Evolutionary conservation across 2,329 filamentous ascomycete species (phyloP).

Genomic region (Aspergillus sp.): DNA sequence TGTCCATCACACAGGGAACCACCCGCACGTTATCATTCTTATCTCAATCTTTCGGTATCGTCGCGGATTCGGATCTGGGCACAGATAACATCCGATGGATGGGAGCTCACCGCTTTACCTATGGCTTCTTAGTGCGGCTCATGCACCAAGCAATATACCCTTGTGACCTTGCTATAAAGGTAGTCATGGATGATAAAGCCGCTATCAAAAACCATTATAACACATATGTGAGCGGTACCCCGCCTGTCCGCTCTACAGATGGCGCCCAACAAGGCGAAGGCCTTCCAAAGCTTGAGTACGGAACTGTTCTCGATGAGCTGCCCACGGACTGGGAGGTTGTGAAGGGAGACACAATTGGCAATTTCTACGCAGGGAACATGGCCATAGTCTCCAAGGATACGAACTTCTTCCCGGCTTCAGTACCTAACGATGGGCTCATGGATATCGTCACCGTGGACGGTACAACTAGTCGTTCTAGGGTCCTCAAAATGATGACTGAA

Average conservation of each 20-base stretch:
- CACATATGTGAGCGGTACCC: conserved; percentile 41
- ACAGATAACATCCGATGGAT: conserved; percentile 94
- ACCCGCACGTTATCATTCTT: conserved; percentile 79
- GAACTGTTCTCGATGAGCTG: conserved; percentile 73
- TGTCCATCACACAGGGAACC: conserved; percentile 81
- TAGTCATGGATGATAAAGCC: conserved; percentile 74
- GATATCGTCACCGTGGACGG: conserved; percentile 82
- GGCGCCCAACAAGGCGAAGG: conserved; percentile 49
- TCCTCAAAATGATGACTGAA: conserved; percentile 68
- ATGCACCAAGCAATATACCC: conserved; percentile 78
- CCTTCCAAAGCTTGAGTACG: conserved; percentile 73
- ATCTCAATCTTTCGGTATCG: conserved; percentile 83
- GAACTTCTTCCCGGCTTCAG: conserved; percentile 78
- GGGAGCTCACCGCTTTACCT: conserved; percentile 80
- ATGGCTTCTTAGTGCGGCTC: conserved; percentile 76
- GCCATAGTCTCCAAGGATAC: conserved; percentile 83
- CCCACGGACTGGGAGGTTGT: conserved; percentile 75
- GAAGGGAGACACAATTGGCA: conserved; percentile 76
- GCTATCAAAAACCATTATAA: conserved; percentile 73
- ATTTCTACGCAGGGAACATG: conserved; percentile 96
- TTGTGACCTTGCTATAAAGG: conserved; percentile 82
- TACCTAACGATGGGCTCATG: conserved; percentile 80
- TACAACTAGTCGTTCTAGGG: conserved; percentile 65
- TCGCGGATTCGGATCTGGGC: conserved; percentile 85
- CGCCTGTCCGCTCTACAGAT: conserved; percentile 21